phyloP scores from a whole-genome alignment of 2,329 filamentous ascomycete species.

The Botrytis fragariae region DNA sequence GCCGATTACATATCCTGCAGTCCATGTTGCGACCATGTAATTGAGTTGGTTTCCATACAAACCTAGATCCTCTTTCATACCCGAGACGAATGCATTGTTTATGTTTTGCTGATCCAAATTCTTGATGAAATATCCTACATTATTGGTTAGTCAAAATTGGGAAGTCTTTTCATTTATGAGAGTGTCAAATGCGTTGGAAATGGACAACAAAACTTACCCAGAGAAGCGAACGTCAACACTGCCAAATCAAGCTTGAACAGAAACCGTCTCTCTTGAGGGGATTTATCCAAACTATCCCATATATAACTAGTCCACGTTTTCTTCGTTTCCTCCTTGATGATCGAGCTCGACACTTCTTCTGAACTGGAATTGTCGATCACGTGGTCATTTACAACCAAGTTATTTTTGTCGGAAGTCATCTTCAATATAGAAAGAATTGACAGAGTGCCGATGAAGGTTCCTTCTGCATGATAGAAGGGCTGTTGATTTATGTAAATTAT shows the following conservation, averaged over 20 bases:
- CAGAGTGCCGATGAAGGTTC: background rate
- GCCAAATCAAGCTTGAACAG: slow-evolving; percentile 50
- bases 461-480: background rate
- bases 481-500: slow-evolving; percentile 3
- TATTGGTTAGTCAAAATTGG: background rate
- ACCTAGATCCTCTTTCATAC: slow-evolving; percentile 47
- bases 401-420: slow-evolving; percentile 16
- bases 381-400: slow-evolving; percentile 5
- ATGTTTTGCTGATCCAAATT: slow-evolving; percentile 47
- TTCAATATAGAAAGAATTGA: background rate
- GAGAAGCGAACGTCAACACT: slow-evolving; percentile 38
- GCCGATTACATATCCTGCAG: slow-evolving; percentile 51
- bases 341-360: background rate
- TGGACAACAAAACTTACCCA: slow-evolving; percentile 3
- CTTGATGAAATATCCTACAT: slow-evolving; percentile 50
- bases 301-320: slow-evolving; percentile 42
- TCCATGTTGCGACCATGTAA: slow-evolving; percentile 25
- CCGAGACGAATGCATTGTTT: slow-evolving; percentile 48
- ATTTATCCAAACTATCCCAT: slow-evolving; percentile 50
- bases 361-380: slow-evolving; percentile 6
- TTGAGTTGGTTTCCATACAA: slow-evolving; percentile 50
- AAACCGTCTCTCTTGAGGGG: slow-evolving; percentile 46
- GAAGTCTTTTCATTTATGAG: background rate
- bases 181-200: background rate
- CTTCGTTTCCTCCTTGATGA: slow-evolving; percentile 26